A percentile compares a stretch with the other conserved stretches of the same genome.
These are phyloP conservation scores for Vaccinium darrowii DNA, from an alignment of 148 eudicot species.

Conservation along the genomic window DNA sequence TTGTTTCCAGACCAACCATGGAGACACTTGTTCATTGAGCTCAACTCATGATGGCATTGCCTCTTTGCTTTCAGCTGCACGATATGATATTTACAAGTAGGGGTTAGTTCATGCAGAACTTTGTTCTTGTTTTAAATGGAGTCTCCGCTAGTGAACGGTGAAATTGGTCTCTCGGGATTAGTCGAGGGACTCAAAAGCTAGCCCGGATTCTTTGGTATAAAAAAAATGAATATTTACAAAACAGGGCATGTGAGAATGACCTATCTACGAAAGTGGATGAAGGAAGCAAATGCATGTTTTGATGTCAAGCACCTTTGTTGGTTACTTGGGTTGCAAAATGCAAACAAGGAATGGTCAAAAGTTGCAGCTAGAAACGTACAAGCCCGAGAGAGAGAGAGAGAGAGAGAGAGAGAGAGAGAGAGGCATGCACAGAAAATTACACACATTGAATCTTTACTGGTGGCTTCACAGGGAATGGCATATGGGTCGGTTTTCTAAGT, in stretches of 20 bases:
- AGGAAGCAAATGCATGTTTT: constrained; percentile 23
- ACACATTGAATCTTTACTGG: constrained; percentile 4
- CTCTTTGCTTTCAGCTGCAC: not conserved
- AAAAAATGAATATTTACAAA: not conserved
- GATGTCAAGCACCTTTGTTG: constrained; percentile 14
- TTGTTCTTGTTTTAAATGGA: too few relatives aligned
- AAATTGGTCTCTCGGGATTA: too few relatives aligned
- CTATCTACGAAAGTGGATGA: constrained; percentile 20
- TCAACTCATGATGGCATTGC: not conserved
- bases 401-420: constrained; percentile 2
- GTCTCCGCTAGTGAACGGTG: too few relatives aligned
- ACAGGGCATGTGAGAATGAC: constrained; percentile 23
- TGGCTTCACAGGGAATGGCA: not conserved
- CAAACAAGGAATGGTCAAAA: constrained; percentile 18
- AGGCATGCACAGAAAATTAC: not conserved
- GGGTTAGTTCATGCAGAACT: too few relatives aligned
- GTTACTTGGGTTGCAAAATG: not conserved
- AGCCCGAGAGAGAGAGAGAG: constrained; percentile 11
- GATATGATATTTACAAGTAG: not conserved
- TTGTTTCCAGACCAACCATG: not conserved
- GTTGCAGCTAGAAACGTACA: constrained; percentile 22
- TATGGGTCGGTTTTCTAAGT: constrained; percentile 26
- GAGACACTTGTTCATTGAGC: not conserved
- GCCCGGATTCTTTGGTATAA: too few relatives aligned
- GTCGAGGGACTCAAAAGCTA: too few relatives aligned